Evolutionary conservation across 2,329 filamentous ascomycete genomes (phyloP).

Genomic region (Alternaria solani): DNA sequence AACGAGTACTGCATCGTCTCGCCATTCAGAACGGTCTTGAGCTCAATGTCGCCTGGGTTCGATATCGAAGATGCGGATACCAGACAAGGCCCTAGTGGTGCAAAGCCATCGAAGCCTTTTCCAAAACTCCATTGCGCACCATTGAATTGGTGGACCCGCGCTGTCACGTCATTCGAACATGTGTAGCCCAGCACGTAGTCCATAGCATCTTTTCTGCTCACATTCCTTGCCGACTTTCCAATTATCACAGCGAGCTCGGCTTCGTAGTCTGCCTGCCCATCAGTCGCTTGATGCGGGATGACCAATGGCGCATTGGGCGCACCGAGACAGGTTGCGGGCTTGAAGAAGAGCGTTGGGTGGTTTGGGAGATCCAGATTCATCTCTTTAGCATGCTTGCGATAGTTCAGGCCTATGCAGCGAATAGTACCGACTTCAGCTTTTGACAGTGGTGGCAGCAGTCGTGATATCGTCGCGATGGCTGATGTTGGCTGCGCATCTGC

Average conservation of each 20-base stretch:
- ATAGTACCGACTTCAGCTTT: conserved; percentile 52
- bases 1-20: conserved; percentile 52
- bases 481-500: conserved; percentile 9
- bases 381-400: conserved; percentile 28
- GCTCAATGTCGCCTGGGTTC: conserved; percentile 50
- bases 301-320: background rate
- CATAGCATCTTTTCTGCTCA: background rate
- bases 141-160: background rate
- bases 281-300: background rate
- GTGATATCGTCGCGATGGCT: conserved; percentile 15
- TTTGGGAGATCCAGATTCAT: conserved; percentile 24
- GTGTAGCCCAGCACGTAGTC: background rate
- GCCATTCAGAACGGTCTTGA: conserved; percentile 57
- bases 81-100: conserved; percentile 46
- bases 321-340: conserved; percentile 43
- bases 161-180: background rate
- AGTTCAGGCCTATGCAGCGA: conserved; percentile 58
- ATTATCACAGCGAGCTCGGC: background rate
- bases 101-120: background rate
- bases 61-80: conserved; percentile 52
- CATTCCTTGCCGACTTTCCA: background rate
- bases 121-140: background rate
- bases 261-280: background rate
- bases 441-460: conserved; percentile 47
- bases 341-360: conserved; percentile 29